phyloP scores from a whole-genome alignment of 352 stramenopile species.

The Saprolegnia diclina region DNA sequence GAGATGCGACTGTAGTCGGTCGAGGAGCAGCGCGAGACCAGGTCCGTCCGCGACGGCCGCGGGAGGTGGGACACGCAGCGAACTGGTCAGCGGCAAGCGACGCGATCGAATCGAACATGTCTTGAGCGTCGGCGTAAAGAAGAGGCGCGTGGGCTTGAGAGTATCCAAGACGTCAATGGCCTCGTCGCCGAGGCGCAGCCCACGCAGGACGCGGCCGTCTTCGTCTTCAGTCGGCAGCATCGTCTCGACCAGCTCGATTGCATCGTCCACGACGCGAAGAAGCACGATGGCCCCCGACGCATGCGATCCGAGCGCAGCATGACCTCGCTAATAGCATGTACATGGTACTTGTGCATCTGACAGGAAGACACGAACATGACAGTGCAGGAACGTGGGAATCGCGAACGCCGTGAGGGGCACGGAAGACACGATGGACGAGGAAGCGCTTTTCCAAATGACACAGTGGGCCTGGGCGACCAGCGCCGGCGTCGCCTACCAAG shows the following conservation, averaged over 20 bases:
- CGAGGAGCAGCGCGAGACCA: no score
- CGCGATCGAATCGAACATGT: not conserved
- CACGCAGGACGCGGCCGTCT: not conserved
- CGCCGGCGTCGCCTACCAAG: not conserved
- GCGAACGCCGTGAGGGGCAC: not conserved
- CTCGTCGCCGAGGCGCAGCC: not conserved
- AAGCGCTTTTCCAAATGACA: not conserved
- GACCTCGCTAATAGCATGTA: not conserved
- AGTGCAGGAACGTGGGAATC: not conserved
- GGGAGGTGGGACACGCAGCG: not conserved
- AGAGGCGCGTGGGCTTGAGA: not conserved
- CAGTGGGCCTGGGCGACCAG: not conserved
- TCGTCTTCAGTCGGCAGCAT: not conserved
- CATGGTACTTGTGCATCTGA: not conserved
- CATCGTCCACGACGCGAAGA: not conserved
- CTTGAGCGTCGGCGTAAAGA: slow-evolving; percentile 10
- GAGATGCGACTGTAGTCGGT: not conserved
- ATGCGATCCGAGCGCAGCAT: not conserved
- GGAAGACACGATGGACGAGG: not conserved
- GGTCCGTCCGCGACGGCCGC: no score
- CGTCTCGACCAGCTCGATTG: not conserved
- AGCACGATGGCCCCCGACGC: not conserved
- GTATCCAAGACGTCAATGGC: not conserved
- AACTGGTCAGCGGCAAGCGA: slow-evolving; percentile 1
- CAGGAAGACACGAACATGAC: not conserved